Conservation (phyloP, 1,284 basidiomycete species). For the Pseudozyma thailandica region DNA sequence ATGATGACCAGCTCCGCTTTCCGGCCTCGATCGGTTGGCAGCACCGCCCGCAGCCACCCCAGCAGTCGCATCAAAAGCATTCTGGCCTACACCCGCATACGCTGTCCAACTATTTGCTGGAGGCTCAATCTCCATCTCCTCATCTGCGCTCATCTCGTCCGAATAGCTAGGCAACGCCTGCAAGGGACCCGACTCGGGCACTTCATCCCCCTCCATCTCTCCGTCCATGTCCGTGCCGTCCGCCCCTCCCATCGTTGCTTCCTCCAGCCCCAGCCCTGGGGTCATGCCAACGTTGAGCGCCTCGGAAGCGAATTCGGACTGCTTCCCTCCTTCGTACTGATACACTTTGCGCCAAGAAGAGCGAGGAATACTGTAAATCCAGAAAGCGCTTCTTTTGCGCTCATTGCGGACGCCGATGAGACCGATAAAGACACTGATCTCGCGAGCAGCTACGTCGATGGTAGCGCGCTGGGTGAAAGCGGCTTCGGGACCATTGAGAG, state of each 20-base stretch:
- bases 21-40: background rate
- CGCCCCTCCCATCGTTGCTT: conserved; percentile 9
- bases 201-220: conserved; percentile 44
- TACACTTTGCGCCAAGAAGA: conserved; percentile 55
- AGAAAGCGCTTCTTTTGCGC: conserved; percentile 52
- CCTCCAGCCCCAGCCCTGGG: conserved; percentile 12
- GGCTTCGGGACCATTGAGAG: conserved; percentile 60
- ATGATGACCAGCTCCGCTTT: conserved; percentile 3
- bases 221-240: conserved; percentile 29
- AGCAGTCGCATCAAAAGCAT: conserved; percentile 6
- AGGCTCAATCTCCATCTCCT: conserved; percentile 46
- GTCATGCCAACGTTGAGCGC: conserved; percentile 4
- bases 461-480: conserved; percentile 67
- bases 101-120: conserved; percentile 40
- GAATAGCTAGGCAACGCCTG: conserved; percentile 45
- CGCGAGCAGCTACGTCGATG: conserved; percentile 55
- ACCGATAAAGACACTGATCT: conserved; percentile 66
- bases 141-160: conserved; percentile 40
- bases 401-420: conserved; percentile 52
- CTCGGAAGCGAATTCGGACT: conserved; percentile 41
- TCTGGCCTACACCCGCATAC: conserved; percentile 32
- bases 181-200: conserved; percentile 45
- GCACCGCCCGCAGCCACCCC: background rate
- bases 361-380: conserved; percentile 59
- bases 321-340: conserved; percentile 44